Evolutionary conservation across 1,284 basidiomycete species (phyloP).

Genomic region (Phellinidium pouzarii): DNA sequence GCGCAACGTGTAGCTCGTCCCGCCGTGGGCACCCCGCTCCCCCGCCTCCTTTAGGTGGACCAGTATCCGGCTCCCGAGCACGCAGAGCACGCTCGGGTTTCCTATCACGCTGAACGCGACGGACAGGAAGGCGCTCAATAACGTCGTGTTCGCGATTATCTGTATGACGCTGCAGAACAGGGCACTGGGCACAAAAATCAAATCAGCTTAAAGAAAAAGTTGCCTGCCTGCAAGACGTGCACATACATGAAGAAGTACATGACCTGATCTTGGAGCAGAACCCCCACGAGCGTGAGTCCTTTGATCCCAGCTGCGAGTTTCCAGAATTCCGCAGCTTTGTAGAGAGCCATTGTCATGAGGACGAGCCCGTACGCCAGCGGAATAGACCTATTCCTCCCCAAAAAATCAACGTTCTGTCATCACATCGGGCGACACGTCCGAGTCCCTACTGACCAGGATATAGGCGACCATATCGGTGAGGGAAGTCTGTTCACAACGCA

Average conservation of each 20-base stretch:
- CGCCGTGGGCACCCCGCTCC: not conserved
- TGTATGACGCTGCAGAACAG: not conserved
- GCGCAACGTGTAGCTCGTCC: no score
- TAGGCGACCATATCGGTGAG: not conserved
- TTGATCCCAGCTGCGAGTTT: not conserved
- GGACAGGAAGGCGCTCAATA: not conserved
- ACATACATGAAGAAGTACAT: not conserved
- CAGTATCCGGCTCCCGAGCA: constrained; percentile 1
- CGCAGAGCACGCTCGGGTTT: not conserved
- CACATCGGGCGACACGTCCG: no score
- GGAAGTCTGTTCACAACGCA: not conserved
- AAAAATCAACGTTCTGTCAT: not conserved
- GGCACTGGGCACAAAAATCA: not conserved
- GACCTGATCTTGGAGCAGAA: not conserved
- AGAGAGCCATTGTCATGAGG: not conserved
- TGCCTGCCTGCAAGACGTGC: not conserved
- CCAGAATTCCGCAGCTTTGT: not conserved
- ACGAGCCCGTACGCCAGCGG: not conserved
- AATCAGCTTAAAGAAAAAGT: not conserved
- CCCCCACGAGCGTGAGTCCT: not conserved
- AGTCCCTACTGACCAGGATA: not conserved
- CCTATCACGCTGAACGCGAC: not conserved
- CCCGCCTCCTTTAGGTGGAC: not conserved
- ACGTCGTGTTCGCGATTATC: not conserved
- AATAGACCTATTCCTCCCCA: not conserved